Evolutionary conservation across 2,329 filamentous ascomycete genomes (phyloP).

Genomic region (Myriosclerotinia curreyana): DNA sequence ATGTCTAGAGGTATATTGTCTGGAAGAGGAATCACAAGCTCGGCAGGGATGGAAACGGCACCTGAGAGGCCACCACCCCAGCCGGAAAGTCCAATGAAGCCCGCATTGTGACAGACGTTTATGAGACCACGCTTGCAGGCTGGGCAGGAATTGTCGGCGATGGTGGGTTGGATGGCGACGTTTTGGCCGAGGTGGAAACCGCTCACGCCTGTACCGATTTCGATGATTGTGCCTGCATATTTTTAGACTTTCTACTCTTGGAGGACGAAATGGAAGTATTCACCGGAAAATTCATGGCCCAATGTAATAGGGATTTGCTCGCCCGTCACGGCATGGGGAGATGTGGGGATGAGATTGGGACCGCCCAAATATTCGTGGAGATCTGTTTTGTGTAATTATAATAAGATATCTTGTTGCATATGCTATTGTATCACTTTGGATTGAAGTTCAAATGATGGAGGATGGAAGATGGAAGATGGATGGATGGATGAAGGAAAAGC

Average conservation of each 20-base stretch:
- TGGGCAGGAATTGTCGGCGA: slow-evolving; percentile 55
- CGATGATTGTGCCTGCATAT: slow-evolving; percentile 45
- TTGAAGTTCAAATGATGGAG: slow-evolving; percentile 7
- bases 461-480: too few species aligned
- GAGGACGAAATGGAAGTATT: background rate
- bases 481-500: background rate
- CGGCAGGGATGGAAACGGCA: slow-evolving; percentile 50
- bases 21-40: slow-evolving; percentile 50
- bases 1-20: slow-evolving; percentile 51
- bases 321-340: slow-evolving; percentile 56
- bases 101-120: slow-evolving; percentile 58
- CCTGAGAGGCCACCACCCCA: slow-evolving; percentile 55
- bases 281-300: slow-evolving; percentile 63
- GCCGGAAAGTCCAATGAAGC: slow-evolving; percentile 48
- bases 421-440: background rate
- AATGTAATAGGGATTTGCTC: slow-evolving; percentile 57
- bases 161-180: slow-evolving; percentile 58
- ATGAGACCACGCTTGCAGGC: slow-evolving; percentile 52
- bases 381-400: slow-evolving; percentile 36
- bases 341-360: slow-evolving; percentile 47
- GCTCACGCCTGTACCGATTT: slow-evolving; percentile 52
- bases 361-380: slow-evolving; percentile 52
- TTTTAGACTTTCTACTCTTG: background rate
- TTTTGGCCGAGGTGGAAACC: slow-evolving; percentile 52
- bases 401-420: background rate